Evolutionary conservation across 768 basidiomycete species (phyloP), one percentile per base, ranked within the genome.

Genomic region (Leccinellum albellum): DNA sequence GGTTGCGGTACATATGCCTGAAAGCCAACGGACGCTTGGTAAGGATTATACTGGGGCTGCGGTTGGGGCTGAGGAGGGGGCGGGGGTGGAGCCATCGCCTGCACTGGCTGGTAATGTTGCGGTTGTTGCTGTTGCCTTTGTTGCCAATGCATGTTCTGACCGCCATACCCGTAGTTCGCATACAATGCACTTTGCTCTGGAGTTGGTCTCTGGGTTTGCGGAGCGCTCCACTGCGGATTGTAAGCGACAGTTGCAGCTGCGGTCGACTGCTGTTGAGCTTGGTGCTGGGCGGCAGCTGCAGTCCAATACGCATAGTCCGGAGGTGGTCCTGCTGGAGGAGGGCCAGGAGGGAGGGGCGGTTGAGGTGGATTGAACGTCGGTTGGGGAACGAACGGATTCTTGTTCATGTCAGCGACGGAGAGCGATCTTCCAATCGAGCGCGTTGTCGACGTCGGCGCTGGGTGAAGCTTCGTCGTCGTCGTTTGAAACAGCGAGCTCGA

Each of bases 91-190:
- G 77, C 75, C 58, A 79, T 76, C 6, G 76, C 76, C 17, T 80
- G 80, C 5, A 82, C 79, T 14, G 78, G 81, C 50, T 78, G 78
- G 55, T 68, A 68, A 57, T 79, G 79, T 45, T 82, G 83, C 10
- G 71, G 74, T 15, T 70, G 74, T 50, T 85, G 86, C 44, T 83
- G 85, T 45, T 87, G 87, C 64, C 87, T 85, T 54, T 82, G 80
- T 59, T 85, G 86, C 82, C 85, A 84, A 65, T 79, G 75, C 58
- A 76, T 68, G 59, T 73, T 77, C 62, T 88, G 86, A 49, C 83
- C 80, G 3, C 91, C 90, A 69, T 96, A 95, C 31, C 93, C 93
- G 67, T 95, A 95, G 68, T 94, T 94, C 1, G 91, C 91, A 67
- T 94, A 95, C 21, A 94, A 74, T 24, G 89, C 86, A 67, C 86